phyloP scores from a whole-genome alignment of 2,329 filamentous ascomycete genomes.

The Arthrobotrys pseudoclavata region DNA sequence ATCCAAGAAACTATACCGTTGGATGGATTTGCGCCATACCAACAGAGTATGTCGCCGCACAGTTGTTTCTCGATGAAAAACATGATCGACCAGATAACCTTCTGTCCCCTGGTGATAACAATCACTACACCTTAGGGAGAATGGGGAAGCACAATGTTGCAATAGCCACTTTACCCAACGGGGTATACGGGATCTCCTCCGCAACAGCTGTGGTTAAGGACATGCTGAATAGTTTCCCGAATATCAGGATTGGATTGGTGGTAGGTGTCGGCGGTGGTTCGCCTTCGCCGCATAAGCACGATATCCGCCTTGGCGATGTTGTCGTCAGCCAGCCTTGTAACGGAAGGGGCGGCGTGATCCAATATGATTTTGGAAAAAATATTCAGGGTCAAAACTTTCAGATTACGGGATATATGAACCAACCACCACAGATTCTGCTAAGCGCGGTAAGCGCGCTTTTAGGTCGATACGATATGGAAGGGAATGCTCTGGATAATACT shows the following conservation, averaged over 20 bases:
- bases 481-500: background rate
- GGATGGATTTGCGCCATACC: slow-evolving; percentile 68
- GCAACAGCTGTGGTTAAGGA: slow-evolving; percentile 64
- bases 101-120: slow-evolving; percentile 62
- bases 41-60: slow-evolving; percentile 66
- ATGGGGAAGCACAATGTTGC: slow-evolving; percentile 65
- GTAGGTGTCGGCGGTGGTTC: slow-evolving; percentile 63
- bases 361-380: slow-evolving; percentile 65
- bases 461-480: background rate
- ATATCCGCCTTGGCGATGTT: slow-evolving; percentile 66
- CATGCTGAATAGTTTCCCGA: slow-evolving; percentile 64
- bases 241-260: slow-evolving; percentile 63
- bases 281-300: slow-evolving; percentile 58
- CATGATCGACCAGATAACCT: slow-evolving; percentile 63
- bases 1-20: slow-evolving; percentile 60
- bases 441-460: background rate
- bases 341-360: slow-evolving; percentile 63
- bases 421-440: background rate
- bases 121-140: slow-evolving; percentile 64
- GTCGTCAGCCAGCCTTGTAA: slow-evolving; percentile 63
- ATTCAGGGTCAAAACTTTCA: slow-evolving; percentile 61
- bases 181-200: slow-evolving; percentile 64
- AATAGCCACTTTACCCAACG: slow-evolving; percentile 64
- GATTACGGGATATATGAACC: slow-evolving; percentile 52
- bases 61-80: slow-evolving; percentile 66